phyloP scores from a whole-genome alignment of 495 filamentous ascomycete genomes.

The Chlorociboria aeruginascens region DNA sequence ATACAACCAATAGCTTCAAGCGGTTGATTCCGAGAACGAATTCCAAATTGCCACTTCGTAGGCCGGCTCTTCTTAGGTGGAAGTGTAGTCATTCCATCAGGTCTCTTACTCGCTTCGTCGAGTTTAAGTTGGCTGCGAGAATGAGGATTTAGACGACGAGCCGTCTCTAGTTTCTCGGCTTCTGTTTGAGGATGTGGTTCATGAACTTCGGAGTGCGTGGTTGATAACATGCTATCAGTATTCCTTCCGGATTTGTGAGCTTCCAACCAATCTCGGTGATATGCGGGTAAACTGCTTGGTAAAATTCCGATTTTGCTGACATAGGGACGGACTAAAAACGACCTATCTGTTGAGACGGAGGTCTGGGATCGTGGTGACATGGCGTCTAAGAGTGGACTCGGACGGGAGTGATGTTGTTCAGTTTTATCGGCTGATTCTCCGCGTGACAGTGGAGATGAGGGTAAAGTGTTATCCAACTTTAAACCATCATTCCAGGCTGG shows the following conservation, averaged over 20 bases:
- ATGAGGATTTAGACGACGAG: slow-evolving; percentile 68
- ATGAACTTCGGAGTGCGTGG: slow-evolving; percentile 33
- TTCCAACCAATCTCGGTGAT: slow-evolving; percentile 83
- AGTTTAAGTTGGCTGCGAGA: slow-evolving; percentile 46
- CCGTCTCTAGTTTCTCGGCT: slow-evolving; percentile 66
- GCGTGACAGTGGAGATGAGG: slow-evolving; percentile 24
- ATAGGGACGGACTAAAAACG: slow-evolving; percentile 32
- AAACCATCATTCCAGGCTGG: slow-evolving; percentile 30
- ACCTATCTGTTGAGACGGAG: slow-evolving; percentile 23
- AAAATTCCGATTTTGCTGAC: slow-evolving; percentile 80
- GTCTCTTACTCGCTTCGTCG: slow-evolving; percentile 50
- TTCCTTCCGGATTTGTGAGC: slow-evolving; percentile 40
- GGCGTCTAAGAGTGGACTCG: slow-evolving; percentile 23
- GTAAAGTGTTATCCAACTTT: slow-evolving; percentile 11
- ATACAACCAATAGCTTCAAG: slow-evolving; percentile 89
- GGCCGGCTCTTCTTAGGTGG: slow-evolving; percentile 52
- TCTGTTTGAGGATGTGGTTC: slow-evolving; percentile 41
- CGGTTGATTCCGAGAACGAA: slow-evolving; percentile 83
- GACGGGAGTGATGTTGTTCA: slow-evolving; percentile 14
- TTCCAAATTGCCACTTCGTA: slow-evolving; percentile 95
- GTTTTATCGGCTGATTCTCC: background rate
- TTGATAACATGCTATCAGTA: slow-evolving; percentile 24
- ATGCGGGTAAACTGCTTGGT: slow-evolving; percentile 78
- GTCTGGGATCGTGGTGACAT: slow-evolving; percentile 18
- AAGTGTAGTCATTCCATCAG: slow-evolving; percentile 50